Percentiles rank a stretch among this genome's conserved stretches.
These are phyloP conservation scores for Polytolypa hystricis DNA, from an alignment of 2,329 filamentous ascomycete species.

Conservation along the genomic window DNA sequence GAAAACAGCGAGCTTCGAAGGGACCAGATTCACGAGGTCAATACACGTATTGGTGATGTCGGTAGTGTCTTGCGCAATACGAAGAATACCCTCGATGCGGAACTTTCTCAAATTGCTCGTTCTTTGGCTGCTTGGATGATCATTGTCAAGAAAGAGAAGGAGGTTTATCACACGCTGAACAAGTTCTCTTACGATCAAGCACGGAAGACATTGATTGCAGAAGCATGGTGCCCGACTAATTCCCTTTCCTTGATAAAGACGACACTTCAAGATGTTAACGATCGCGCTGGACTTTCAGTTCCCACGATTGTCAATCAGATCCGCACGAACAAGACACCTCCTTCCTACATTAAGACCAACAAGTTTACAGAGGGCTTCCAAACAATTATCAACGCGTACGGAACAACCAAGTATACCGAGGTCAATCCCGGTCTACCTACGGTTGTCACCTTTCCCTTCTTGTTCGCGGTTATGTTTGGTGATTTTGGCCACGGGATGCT, in stretches of 20 bases:
- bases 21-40: slow-evolving; percentile 96
- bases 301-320: slow-evolving; percentile 98
- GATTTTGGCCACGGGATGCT: slow-evolving; percentile 89
- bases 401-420: slow-evolving; percentile 92
- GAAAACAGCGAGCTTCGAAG: slow-evolving; percentile 92
- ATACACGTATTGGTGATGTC: slow-evolving; percentile 81
- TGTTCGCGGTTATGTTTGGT: slow-evolving; percentile 99
- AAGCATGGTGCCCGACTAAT: slow-evolving; percentile 94
- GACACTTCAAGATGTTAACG: slow-evolving; percentile 92
- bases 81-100: slow-evolving; percentile 82
- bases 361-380: slow-evolving; percentile 98
- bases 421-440: slow-evolving; percentile 93
- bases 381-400: slow-evolving; percentile 97
- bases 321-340: slow-evolving; percentile 90
- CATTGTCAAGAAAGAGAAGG: slow-evolving; percentile 95
- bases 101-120: slow-evolving; percentile 85
- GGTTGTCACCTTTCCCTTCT: slow-evolving; percentile 96
- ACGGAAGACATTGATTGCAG: slow-evolving; percentile 89
- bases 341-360: slow-evolving; percentile 95
- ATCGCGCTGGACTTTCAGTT: slow-evolving; percentile 88
- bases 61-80: slow-evolving; percentile 90
- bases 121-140: slow-evolving; percentile 96
- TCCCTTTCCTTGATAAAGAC: slow-evolving; percentile 81
- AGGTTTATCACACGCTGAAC: slow-evolving; percentile 90
- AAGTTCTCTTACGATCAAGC: slow-evolving; percentile 94